These are phyloP conservation scores for Eucalyptus microcorys DNA, from an alignment of 345 rosid genomes.

Conservation along the genomic window DNA sequence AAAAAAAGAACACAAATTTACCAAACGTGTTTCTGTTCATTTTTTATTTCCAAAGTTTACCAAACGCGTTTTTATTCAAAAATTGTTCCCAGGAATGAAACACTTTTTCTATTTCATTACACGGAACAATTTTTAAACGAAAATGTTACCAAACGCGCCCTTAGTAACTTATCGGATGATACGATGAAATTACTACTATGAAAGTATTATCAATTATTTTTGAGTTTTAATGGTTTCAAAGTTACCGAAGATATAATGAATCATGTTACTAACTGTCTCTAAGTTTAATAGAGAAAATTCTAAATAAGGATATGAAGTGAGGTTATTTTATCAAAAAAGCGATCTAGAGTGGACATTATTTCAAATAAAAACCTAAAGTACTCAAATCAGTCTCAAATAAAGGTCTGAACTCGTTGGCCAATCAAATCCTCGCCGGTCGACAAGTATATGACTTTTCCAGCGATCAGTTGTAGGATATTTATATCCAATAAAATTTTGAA, in stretches of 20 bases:
- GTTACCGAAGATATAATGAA: background rate
- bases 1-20: too few relatives aligned
- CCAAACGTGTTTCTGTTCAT: too few relatives aligned
- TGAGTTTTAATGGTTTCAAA: background rate
- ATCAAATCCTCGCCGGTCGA: rapidly evolving
- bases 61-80: too few relatives aligned
- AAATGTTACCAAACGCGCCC: too few relatives aligned
- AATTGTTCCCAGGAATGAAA: too few relatives aligned
- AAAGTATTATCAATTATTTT: background rate
- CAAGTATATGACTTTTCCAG: background rate
- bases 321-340: background rate
- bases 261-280: background rate
- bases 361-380: background rate
- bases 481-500: background rate
- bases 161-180: background rate
- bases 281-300: background rate
- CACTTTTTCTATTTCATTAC: too few relatives aligned
- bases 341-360: rapidly evolving
- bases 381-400: background rate
- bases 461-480: background rate
- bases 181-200: background rate
- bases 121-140: too few relatives aligned
- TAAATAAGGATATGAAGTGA: background rate
- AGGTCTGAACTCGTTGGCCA: rapidly evolving
- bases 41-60: too few relatives aligned